Percentiles rank a stretch among this genome's conserved stretches.
phyloP scores from a whole-genome alignment of 2,329 filamentous ascomycete genomes.

The Fusarium irregulare region DNA sequence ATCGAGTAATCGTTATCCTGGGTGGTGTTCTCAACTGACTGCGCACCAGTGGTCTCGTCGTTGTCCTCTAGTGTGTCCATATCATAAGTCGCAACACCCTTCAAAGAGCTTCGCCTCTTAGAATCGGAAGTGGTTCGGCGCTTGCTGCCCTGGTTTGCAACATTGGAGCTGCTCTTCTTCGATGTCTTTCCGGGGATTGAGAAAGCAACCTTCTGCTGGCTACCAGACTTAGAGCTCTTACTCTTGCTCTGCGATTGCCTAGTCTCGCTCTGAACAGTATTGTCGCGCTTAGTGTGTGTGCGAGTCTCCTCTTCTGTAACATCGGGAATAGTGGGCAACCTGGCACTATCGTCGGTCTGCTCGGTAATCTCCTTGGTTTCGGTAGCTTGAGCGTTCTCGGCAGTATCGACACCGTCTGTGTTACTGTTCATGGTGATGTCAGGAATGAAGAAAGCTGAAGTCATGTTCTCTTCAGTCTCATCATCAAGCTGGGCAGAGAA shows the following conservation, averaged over 20 bases:
- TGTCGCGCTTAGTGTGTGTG: constrained; percentile 47
- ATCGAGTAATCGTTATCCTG: constrained; percentile 52
- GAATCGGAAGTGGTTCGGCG: constrained; percentile 48
- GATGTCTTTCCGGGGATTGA: constrained; percentile 54
- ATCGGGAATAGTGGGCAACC: constrained; percentile 44
- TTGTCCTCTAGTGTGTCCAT: constrained; percentile 47
- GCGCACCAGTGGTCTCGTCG: constrained; percentile 52
- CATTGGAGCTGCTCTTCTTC: constrained; percentile 47
- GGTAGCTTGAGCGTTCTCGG: constrained; percentile 50
- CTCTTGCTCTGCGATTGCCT: constrained; percentile 46
- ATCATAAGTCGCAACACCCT: constrained; percentile 38
- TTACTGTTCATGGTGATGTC: constrained; percentile 66
- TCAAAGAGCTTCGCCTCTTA: constrained; percentile 37
- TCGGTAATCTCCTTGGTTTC: constrained; percentile 50
- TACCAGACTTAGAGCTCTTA: constrained; percentile 43
- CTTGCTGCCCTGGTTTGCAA: constrained; percentile 58
- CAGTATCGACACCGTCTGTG: constrained; percentile 29
- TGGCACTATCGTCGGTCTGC: constrained; percentile 50
- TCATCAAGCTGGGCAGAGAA: constrained; percentile 51
- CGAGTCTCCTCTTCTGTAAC: constrained; percentile 47
- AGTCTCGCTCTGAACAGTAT: constrained; percentile 45
- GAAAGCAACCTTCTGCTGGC: constrained; percentile 56
- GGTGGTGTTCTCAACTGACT: constrained; percentile 50
- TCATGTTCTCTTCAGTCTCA: constrained; percentile 65
- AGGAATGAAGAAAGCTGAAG: constrained; percentile 68